Evolutionary conservation across 441 rosid species (phyloP).

Genomic region (Euphorbia schlechtendalii): DNA sequence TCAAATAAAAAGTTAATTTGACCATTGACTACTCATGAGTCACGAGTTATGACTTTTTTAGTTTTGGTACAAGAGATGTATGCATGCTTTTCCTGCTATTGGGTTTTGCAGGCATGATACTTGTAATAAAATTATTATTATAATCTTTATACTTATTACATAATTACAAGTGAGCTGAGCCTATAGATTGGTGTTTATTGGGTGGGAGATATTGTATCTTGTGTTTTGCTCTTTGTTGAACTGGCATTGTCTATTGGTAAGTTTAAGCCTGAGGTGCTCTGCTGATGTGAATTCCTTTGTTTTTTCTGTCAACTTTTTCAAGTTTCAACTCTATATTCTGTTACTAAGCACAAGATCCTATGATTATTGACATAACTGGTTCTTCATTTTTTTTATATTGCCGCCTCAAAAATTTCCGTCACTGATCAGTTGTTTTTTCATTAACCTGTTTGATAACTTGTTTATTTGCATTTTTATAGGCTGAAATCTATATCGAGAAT

Average conservation of each 20-base stretch:
- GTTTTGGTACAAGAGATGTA: no score
- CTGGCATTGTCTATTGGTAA: background rate
- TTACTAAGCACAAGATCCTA: no score
- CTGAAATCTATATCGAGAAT: conserved; percentile 34
- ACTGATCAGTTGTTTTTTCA: background rate
- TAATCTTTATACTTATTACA: no score
- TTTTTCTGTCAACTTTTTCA: background rate
- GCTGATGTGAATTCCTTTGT: background rate
- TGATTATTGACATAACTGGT: background rate
- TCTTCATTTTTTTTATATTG: no score
- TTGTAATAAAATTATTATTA: no score
- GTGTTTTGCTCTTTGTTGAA: background rate
- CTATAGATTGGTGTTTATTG: background rate
- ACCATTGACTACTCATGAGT: no score
- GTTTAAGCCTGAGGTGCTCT: background rate
- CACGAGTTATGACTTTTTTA: no score
- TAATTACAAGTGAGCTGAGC: background rate
- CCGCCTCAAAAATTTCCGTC: background rate
- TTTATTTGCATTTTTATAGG: background rate
- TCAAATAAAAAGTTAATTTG: no score
- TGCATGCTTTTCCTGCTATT: no score
- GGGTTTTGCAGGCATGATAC: no score
- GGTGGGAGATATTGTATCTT: background rate
- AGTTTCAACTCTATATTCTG: no score
- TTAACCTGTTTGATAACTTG: background rate